Base-by-base conservation (phyloP, 2,329 filamentous ascomycete genomes). In the Chaetomiaceae sp. region DNA sequence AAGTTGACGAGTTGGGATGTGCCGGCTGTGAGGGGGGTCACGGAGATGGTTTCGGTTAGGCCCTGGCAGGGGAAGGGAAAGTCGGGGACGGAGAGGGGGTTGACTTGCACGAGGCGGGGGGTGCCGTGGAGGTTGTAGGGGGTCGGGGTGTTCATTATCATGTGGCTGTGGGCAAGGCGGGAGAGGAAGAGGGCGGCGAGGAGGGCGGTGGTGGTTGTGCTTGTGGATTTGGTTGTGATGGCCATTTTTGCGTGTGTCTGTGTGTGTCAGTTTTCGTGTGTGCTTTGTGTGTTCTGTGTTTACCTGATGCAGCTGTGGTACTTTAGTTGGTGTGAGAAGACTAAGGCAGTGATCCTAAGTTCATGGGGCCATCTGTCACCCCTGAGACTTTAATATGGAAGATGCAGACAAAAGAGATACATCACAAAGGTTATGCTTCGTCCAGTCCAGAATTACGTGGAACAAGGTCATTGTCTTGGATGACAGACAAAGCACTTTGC, bases 121-220 rank as follows among this genome's bases (percentile, higher is more conserved):
- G 41, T 52, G 14, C 44, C 55, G 35, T 58, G 44, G 44, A 44
- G 40, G 56, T 59, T 61, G 50, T 54, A 63, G 5, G 59, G 58
- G 12, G 50, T 55, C 0, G 60, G 60, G 0, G 54, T 60, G 45
- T 57, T 59, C 60, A 63, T 61, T 40, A 63, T 54, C 54, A 61
- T 56, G 40, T 63, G 61, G 43, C 41, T 48, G 31, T 40, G 43
- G 30, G 50, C 44, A 6, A 37, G 14, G 53, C 51, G 35, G 23
- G 55, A 19, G 30, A 48, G 34, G 39, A 45, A 45, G n/a, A 54
- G 34, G 40, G 45, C 37, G 13, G 45, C 23, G 23, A 30, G 5
- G 1, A 41, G 21, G 13, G 23, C 9, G 27, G 34, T 40, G 7
- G 35, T 44, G 40, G 20, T 21, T 14, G 20, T 38, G 19, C 16